Evolutionary conservation across 108 stramenopile genomes (phyloP).

Genomic region (Cyclotella atomus): DNA sequence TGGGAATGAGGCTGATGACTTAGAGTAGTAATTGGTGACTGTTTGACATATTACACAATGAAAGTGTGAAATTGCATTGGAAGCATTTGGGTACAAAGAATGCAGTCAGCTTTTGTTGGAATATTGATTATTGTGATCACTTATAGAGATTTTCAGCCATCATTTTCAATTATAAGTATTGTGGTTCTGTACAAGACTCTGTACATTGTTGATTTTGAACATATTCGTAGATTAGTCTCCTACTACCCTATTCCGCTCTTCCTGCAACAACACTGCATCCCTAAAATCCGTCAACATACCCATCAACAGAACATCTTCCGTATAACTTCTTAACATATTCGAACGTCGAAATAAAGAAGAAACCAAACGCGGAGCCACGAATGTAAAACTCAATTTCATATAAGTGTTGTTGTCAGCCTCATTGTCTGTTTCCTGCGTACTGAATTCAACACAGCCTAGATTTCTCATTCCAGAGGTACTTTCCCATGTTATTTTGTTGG

Average conservation of each 20-base stretch:
- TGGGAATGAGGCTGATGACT: slow-evolving; percentile 48
- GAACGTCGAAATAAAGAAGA: slow-evolving; percentile 60
- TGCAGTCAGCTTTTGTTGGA: too few species aligned
- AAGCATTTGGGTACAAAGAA: too few species aligned
- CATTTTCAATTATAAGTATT: too few species aligned
- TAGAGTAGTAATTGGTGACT: too few species aligned
- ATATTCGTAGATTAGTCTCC: too few species aligned
- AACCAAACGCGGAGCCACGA: slow-evolving; percentile 65
- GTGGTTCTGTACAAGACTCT: too few species aligned
- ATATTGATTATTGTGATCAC: too few species aligned
- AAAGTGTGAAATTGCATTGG: too few species aligned
- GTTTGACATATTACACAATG: too few species aligned
- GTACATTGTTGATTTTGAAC: too few species aligned
- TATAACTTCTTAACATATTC: slow-evolving; percentile 50
- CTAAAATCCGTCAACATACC: slow-evolving; percentile 70
- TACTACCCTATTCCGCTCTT: slow-evolving; percentile 25
- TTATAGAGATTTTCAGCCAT: too few species aligned
- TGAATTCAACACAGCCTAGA: slow-evolving; percentile 59
- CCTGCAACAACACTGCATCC: slow-evolving; percentile 60
- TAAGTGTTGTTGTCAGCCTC: slow-evolving; percentile 29
- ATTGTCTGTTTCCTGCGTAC: neutral
- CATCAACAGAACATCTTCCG: slow-evolving; percentile 66
- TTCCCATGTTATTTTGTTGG: slow-evolving; percentile 73
- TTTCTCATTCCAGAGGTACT: slow-evolving; percentile 76
- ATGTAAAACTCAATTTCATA: slow-evolving; percentile 69